These are phyloP conservation scores for Nymphaea colorata DNA, from an alignment of 164 flowering plant species.

Conservation along the genomic window DNA sequence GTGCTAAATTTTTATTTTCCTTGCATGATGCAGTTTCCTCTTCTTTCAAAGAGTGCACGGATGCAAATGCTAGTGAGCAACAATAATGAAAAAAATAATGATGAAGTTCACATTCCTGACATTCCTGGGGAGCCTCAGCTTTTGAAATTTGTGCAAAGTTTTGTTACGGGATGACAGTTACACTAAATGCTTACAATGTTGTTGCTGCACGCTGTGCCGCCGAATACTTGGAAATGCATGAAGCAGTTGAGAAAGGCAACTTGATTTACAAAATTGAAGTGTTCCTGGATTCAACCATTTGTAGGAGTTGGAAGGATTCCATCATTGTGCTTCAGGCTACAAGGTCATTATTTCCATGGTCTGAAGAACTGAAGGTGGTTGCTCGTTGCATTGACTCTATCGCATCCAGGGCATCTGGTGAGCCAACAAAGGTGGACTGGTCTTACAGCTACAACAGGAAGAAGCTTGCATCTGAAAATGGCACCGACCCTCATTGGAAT, in stretches of 20 bases:
- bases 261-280: slow-evolving; percentile 69
- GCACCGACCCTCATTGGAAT: slow-evolving; percentile 33
- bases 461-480: slow-evolving; percentile 60
- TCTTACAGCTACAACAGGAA: slow-evolving; percentile 64
- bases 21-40: slow-evolving; percentile 41
- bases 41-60: slow-evolving; percentile 59
- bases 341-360: slow-evolving; percentile 41
- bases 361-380: slow-evolving; percentile 59
- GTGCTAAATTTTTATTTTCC: too few relatives aligned
- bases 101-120: slow-evolving; percentile 44
- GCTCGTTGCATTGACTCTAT: slow-evolving; percentile 60
- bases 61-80: slow-evolving; percentile 49
- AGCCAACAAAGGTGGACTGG: slow-evolving; percentile 64
- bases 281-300: slow-evolving; percentile 59
- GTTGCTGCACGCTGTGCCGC: slow-evolving; percentile 75
- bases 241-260: slow-evolving; percentile 62
- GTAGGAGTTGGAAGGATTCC: slow-evolving; percentile 75
- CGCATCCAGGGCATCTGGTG: slow-evolving; percentile 53
- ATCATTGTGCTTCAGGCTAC: slow-evolving; percentile 66
- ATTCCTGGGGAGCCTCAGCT: slow-evolving; percentile 82
- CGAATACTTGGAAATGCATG: slow-evolving; percentile 69
- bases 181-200: slow-evolving; percentile 73
- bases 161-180: slow-evolving; percentile 72
- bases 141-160: slow-evolving; percentile 80
- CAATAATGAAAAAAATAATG: slow-evolving; percentile 29